Evolutionary conservation across 2,329 filamentous ascomycete genomes (phyloP).

Genomic region (Penicillium sp.): DNA sequence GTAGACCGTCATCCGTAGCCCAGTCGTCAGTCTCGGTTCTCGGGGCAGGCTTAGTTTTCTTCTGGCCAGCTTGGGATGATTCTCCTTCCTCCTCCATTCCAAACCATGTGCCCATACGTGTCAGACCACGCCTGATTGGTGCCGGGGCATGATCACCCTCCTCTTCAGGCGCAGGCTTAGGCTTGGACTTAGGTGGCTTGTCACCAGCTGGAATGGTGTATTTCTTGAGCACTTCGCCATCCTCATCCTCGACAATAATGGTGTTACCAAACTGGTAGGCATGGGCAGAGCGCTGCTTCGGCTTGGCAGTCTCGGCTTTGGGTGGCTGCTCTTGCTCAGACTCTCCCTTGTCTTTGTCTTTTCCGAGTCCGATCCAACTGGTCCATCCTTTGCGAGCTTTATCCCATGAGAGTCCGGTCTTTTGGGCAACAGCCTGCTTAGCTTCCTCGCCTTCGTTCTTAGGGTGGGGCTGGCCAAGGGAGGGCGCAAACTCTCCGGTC

Average conservation of each 20-base stretch:
- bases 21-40: constrained; percentile 35
- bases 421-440: constrained; percentile 42
- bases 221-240: constrained; percentile 71
- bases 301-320: constrained; percentile 25
- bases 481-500: constrained; percentile 50
- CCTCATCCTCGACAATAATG: constrained; percentile 72
- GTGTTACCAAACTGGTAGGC: constrained; percentile 72
- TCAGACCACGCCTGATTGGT: constrained; percentile 56
- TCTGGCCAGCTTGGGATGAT: constrained; percentile 32
- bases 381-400: constrained; percentile 53
- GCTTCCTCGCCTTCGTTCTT: constrained; percentile 51
- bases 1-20: constrained; percentile 56
- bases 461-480: constrained; percentile 48
- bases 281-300: constrained; percentile 58
- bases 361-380: constrained; percentile 50
- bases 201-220: constrained; percentile 63
- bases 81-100: constrained; percentile 41
- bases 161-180: constrained; percentile 9
- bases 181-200: constrained; percentile 26
- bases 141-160: constrained; percentile 32
- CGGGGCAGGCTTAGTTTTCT: constrained; percentile 29
- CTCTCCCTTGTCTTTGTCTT: constrained; percentile 26
- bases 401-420: constrained; percentile 37
- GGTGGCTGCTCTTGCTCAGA: constrained; percentile 33
- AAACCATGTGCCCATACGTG: constrained; percentile 65